Conservation (phyloP, 2,329 filamentous ascomycete species). For the Phialophora expanda region DNA sequence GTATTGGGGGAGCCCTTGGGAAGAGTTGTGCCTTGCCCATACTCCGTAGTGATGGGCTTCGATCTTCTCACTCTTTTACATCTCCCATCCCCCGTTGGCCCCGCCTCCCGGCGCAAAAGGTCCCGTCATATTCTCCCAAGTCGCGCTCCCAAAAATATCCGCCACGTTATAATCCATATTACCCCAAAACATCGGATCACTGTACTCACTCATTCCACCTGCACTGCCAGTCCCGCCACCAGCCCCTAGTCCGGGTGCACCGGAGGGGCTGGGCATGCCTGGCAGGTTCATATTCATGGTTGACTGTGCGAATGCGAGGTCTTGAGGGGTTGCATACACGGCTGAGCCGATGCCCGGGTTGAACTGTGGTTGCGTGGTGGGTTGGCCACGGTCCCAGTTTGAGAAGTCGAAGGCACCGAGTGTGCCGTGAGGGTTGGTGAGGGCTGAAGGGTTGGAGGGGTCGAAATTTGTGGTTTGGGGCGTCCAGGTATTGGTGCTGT, state of each 20-base stretch:
- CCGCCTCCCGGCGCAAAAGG: constrained; percentile 32
- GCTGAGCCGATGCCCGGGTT: constrained; percentile 30
- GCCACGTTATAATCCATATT: constrained; percentile 39
- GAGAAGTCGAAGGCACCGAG: constrained; percentile 31
- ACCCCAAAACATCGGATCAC: constrained; percentile 39
- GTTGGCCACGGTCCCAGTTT: constrained; percentile 36
- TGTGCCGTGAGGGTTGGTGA: constrained; percentile 22
- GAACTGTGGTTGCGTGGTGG: constrained; percentile 32
- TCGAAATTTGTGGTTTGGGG: constrained; percentile 28
- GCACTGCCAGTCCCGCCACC: constrained; percentile 16
- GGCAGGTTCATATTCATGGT: constrained; percentile 35
- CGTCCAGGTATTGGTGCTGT: constrained; percentile 32
- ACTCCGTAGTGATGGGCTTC: neutral
- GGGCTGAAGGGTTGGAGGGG: constrained; percentile 24
- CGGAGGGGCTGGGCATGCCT: constrained; percentile 5
- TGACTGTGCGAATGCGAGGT: constrained; percentile 36
- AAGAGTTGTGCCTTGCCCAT: neutral
- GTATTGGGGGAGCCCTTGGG: neutral
- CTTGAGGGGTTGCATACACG: constrained; percentile 37
- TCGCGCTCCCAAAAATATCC: constrained; percentile 39
- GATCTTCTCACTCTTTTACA: constrained; percentile 14
- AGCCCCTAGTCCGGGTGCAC: neutral
- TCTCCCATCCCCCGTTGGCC: constrained; percentile 31
- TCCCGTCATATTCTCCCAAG: constrained; percentile 41
- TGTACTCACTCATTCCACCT: constrained; percentile 33